Evolutionary conservation across 129 eudicot species (phyloP).

Genomic region (Pittosporum tobira): DNA sequence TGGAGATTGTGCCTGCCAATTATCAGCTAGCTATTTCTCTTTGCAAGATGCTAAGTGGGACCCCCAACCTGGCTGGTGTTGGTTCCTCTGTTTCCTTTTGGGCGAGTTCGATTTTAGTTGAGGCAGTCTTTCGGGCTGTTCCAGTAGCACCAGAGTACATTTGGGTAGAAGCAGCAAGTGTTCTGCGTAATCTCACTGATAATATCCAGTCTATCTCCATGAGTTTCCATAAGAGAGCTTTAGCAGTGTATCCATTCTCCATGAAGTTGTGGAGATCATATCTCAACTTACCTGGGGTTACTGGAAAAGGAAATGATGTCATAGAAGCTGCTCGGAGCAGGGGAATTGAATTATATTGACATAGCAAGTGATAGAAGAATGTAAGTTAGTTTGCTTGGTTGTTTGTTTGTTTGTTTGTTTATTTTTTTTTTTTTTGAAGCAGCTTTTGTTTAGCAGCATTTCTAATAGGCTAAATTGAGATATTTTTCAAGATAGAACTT

Average conservation of each 20-base stretch:
- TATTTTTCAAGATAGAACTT: too few relatives aligned
- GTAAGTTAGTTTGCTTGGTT: too few relatives aligned
- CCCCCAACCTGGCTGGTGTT: not conserved
- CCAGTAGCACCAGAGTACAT: conserved; percentile 63
- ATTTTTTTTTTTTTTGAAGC: too few relatives aligned
- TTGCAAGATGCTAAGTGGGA: conserved; percentile 27
- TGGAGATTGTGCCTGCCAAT: too few relatives aligned
- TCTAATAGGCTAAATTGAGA: too few relatives aligned
- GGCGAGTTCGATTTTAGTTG: conserved; percentile 47
- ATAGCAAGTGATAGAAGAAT: not conserved
- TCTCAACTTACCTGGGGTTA: conserved; percentile 16
- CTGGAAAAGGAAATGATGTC: conserved; percentile 19
- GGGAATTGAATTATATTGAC: conserved; percentile 41
- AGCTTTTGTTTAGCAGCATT: too few relatives aligned
- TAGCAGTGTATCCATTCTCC: conserved; percentile 55
- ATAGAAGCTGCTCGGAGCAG: conserved; percentile 40
- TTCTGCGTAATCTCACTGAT: conserved; percentile 30
- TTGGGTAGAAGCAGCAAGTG: conserved; percentile 54
- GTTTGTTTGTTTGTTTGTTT: too few relatives aligned
- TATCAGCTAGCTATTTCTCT: conserved; percentile 16
- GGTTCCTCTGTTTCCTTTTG: conserved; percentile 41
- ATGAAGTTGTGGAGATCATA: conserved; percentile 50
- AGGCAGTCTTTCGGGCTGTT: conserved; percentile 53
- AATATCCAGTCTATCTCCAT: conserved; percentile 20
- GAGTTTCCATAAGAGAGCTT: conserved; percentile 52